A percentile compares a stretch with the other conserved stretches of the same genome.
Conservation (phyloP, 495 filamentous ascomycete genomes). For the Podospora sp. region DNA sequence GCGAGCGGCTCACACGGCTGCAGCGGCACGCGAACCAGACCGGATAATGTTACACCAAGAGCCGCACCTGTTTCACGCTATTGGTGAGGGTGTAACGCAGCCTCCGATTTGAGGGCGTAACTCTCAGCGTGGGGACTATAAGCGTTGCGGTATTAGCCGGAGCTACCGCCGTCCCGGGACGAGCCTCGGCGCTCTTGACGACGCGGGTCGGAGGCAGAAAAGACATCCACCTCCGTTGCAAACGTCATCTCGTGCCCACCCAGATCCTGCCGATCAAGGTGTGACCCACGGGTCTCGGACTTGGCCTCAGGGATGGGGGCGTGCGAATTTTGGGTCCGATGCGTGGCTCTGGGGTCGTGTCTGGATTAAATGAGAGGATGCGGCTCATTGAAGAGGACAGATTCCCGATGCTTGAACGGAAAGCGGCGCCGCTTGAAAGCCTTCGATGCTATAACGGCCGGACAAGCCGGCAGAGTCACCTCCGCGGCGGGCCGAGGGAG, state of each 20-base stretch:
- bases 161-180: slow-evolving; percentile 3
- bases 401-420: too few relatives aligned
- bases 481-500: too few relatives aligned
- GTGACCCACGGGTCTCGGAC: neutral
- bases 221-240: neutral
- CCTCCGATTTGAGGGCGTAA: neutral
- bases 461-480: too few relatives aligned
- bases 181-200: slow-evolving; percentile 3
- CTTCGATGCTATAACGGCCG: too few relatives aligned
- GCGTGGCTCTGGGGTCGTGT: neutral
- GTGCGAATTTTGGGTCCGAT: neutral
- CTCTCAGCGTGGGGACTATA: neutral
- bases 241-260: neutral
- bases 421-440: too few relatives aligned
- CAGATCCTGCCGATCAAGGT: neutral
- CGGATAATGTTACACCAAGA: slow-evolving; percentile 3
- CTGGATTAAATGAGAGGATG: too few relatives aligned
- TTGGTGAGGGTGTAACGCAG: neutral
- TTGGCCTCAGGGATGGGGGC: neutral
- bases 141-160: slow-evolving; percentile 8
- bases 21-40: neutral
- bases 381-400: too few relatives aligned
- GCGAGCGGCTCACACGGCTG: neutral
- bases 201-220: neutral
- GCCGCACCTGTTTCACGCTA: slow-evolving; percentile 14